Conservation (phyloP, 2,329 filamentous ascomycete species). For the Fusarium sp. region DNA sequence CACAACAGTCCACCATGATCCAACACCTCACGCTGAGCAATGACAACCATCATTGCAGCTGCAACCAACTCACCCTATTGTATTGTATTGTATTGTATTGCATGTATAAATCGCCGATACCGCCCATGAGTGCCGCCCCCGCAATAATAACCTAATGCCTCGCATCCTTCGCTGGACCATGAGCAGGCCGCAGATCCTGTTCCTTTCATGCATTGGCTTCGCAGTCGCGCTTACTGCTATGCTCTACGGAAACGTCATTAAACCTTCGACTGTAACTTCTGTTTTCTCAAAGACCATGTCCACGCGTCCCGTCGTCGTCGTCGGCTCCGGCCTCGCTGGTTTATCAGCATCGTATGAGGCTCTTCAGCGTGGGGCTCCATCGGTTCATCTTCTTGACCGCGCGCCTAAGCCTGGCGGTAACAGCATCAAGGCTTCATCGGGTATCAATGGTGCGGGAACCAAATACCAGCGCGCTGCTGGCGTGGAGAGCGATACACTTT, state of each 20-base stretch:
- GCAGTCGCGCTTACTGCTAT: constrained; percentile 42
- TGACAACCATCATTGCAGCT: not conserved
- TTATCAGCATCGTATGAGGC: constrained; percentile 66
- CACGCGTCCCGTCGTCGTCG: constrained; percentile 59
- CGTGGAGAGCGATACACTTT: constrained; percentile 50
- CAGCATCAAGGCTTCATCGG: constrained; percentile 72
- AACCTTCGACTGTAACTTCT: constrained; percentile 28
- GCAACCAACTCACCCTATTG: not conserved
- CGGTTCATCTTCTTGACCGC: constrained; percentile 67
- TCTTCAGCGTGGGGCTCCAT: constrained; percentile 55
- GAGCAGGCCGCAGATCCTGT: constrained; percentile 40
- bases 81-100: not conserved
- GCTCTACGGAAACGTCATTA: constrained; percentile 40
- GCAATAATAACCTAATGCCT: constrained; percentile 34
- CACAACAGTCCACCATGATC: constrained; percentile 33
- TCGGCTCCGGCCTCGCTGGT: constrained; percentile 72
- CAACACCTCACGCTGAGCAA: constrained; percentile 1
- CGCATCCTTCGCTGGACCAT: constrained; percentile 42
- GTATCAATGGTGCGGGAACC: constrained; percentile 70
- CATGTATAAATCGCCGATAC: constrained; percentile 40
- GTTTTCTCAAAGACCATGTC: constrained; percentile 41
- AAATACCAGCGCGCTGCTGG: constrained; percentile 57
- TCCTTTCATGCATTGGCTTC: constrained; percentile 42
- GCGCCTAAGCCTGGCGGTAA: constrained; percentile 68
- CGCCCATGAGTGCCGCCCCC: constrained; percentile 19